Conservation (phyloP, 2,329 filamentous ascomycete genomes). For the Ophiocordyceps camponoti-floridani region DNA sequence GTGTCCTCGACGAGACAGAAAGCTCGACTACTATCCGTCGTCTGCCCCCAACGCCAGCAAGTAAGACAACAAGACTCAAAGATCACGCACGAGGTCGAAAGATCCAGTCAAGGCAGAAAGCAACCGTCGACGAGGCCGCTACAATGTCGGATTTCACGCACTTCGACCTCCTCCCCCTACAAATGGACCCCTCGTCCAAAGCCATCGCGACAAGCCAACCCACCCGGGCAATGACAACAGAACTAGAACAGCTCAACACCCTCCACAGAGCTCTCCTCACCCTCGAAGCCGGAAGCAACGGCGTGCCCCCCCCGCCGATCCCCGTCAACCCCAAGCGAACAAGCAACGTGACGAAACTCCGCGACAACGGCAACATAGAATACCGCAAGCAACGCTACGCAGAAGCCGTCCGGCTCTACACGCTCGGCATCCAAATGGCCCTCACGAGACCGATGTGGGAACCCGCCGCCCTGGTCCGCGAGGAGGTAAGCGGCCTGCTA, state of each 20-base stretch:
- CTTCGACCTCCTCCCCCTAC: conserved; percentile 68
- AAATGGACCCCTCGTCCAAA: conserved; percentile 70
- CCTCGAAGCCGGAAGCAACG: conserved; percentile 33
- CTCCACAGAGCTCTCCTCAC: conserved; percentile 59
- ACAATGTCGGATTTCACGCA: conserved; percentile 45
- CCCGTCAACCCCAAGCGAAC: conserved; percentile 86
- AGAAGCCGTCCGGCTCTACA: conserved; percentile 69
- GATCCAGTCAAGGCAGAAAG: background rate
- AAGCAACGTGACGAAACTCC: conserved; percentile 76
- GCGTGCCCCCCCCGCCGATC: conserved; percentile 66
- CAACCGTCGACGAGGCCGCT: conserved; percentile 1
- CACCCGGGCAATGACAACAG: conserved; percentile 35
- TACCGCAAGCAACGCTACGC: conserved; percentile 60
- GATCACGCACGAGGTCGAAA: no score
- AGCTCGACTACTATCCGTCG: background rate
- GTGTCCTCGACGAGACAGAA: conserved; percentile 10
- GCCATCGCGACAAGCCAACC: conserved; percentile 34
- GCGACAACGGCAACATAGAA: conserved; percentile 68
- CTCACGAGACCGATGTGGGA: conserved; percentile 73
- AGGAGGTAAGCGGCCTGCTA: conserved; percentile 66
- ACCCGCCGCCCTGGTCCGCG: conserved; percentile 61
- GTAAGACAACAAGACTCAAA: no score
- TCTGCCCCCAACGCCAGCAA: no score
- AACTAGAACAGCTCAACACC: conserved; percentile 58
- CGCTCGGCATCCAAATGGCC: conserved; percentile 81